phyloP scores from a whole-genome alignment of 2,329 filamentous ascomycete species.

The Ilyonectria robusta region DNA sequence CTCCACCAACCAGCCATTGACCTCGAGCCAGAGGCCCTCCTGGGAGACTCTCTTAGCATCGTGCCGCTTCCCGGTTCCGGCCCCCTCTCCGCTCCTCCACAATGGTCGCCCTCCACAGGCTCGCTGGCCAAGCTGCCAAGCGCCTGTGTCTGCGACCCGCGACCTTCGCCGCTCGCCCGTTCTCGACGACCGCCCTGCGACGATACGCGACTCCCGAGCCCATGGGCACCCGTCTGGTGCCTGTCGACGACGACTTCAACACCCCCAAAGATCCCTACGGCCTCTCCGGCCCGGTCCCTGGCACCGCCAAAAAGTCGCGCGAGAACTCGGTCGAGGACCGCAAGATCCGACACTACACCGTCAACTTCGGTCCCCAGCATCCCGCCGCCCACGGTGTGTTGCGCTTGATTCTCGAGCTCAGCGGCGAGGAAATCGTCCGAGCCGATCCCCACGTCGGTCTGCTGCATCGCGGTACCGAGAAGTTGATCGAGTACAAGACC shows the following conservation, averaged over 20 bases:
- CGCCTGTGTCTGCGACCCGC: slow-evolving; percentile 71
- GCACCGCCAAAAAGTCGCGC: slow-evolving; percentile 60
- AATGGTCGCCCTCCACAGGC: slow-evolving; percentile 82
- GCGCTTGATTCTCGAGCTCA: slow-evolving; percentile 96
- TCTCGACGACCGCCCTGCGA: slow-evolving; percentile 76
- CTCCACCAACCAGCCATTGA: slow-evolving; percentile 53
- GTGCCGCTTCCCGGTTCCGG: slow-evolving; percentile 46
- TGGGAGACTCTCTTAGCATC: slow-evolving; percentile 49
- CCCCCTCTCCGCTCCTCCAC: slow-evolving; percentile 51
- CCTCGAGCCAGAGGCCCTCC: slow-evolving; percentile 53
- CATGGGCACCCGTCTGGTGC: slow-evolving; percentile 72
- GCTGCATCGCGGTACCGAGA: slow-evolving; percentile 97
- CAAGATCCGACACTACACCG: slow-evolving; percentile 98
- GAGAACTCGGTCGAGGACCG: slow-evolving; percentile 70
- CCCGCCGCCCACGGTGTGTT: slow-evolving; percentile 98
- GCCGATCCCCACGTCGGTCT: slow-evolving; percentile 97
- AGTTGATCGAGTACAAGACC: slow-evolving; percentile 99
- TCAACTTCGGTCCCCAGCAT: slow-evolving; percentile 99
- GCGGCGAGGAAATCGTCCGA: slow-evolving; percentile 96
- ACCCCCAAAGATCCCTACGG: slow-evolving; percentile 66
- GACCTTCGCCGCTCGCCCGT: slow-evolving; percentile 65
- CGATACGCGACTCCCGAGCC: slow-evolving; percentile 71
- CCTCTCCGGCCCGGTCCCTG: slow-evolving; percentile 58
- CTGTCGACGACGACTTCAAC: slow-evolving; percentile 75
- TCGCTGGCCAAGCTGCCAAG: slow-evolving; percentile 79